Base-by-base conservation (phyloP, 176 grass and related monocot genomes). In the Elaeis guineensis region DNA sequence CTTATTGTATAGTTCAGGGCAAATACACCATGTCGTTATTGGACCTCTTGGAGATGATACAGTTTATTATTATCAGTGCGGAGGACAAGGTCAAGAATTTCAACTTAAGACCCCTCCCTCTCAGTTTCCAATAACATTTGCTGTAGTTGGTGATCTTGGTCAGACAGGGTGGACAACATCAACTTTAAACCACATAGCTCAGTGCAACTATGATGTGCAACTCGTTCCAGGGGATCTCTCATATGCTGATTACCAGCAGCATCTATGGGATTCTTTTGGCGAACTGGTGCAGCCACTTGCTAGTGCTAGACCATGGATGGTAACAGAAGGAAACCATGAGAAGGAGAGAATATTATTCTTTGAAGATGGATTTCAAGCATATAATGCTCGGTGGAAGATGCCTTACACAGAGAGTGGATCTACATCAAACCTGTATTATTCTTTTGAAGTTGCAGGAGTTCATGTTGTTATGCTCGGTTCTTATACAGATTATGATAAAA, bases 261-360 rank as follows among this genome's bases (percentile, higher is more conserved):
- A 85, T 56, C 75, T 97, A 63, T 97, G 92, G 92, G 92, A 97
- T 84, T 78, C 80, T 35, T 97, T 97, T 67, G 92, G 92, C 52
- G 51, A 52, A 19, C 49, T 97, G 65, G 92, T 97, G 61, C 75
- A 91, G 63, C 92, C 92, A 44, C 92, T 91, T 64, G 87, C 92
- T 20, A 97, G 92, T 66, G 72, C 71, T 48, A 75, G 83, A 52
- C 86, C 86, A 20, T 96, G 91, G 91, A 97, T 97, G 92, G 87
- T 91, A 49, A 97, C 92, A 2, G 80, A 97, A 83, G 92, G 92
- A 62, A 97, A 97, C 62, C 92, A 97, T 82, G 92, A 97, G 76
- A 91, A 88, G 66, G 92, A 97, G 70, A 72, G 29, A 7, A 85
- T 97, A 78, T 59, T 39, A n/a, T 78, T 91, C 51, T 28, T 97